Conservation (phyloP, 257 asterid genomes). For the Jaltomata sinuosa region DNA sequence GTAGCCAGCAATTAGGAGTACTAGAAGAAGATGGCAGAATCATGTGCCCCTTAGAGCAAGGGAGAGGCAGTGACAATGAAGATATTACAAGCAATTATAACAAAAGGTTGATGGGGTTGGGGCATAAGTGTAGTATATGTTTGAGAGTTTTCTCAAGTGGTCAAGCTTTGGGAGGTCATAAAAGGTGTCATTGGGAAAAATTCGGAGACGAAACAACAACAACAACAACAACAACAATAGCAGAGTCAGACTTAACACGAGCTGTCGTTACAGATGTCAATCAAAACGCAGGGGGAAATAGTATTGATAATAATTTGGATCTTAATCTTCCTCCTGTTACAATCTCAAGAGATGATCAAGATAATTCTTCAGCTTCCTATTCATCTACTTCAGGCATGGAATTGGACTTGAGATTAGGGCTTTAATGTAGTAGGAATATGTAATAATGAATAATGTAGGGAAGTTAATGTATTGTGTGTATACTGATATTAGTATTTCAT, state of each 20-base stretch:
- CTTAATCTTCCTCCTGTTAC: conserved; percentile 27
- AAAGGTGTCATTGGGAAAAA: conserved; percentile 76
- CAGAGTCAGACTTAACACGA: conserved; percentile 4
- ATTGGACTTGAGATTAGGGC: conserved; percentile 56
- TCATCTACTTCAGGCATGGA: conserved; percentile 14
- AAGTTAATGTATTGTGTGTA: background rate
- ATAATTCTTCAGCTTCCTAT: conserved; percentile 8
- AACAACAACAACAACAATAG: background rate
- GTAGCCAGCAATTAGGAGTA: background rate
- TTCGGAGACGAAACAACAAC: conserved; percentile 6
- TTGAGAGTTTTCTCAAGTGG: conserved; percentile 68
- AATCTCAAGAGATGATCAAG: conserved; percentile 10
- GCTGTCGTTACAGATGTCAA: background rate
- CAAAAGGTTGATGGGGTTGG: background rate
- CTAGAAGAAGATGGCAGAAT: background rate
- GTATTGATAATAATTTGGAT: background rate
- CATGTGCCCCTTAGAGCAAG: background rate
- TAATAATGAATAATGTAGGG: background rate
- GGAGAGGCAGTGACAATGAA: background rate
- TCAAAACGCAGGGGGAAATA: background rate
- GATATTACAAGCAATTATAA: background rate
- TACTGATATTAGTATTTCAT: background rate
- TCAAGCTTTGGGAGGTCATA: conserved; percentile 77
- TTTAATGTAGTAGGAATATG: conserved; percentile 19
- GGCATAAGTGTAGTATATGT: conserved; percentile 59